Evolutionary conservation across 345 rosid genomes (phyloP), one percentile per base, ranked within the genome.

Genomic region (Camelina neglecta): DNA sequence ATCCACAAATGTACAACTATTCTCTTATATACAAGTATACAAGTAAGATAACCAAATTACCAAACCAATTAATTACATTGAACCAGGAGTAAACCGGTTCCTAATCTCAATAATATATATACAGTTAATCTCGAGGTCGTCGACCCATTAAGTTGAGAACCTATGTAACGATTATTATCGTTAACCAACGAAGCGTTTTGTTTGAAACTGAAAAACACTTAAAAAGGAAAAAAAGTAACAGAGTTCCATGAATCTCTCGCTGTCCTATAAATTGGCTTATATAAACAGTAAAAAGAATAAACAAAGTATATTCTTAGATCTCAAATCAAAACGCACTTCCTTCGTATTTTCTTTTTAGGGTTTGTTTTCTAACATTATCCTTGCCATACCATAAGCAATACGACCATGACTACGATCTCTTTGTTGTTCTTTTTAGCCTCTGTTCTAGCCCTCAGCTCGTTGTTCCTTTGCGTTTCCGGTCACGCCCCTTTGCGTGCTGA

Each of bases 371-470:
- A n/a, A 49, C 39, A 48, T 59, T 47, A 36, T 2, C 33, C 56
- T 73, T 64, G 48, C 24, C 64, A 65, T 23, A 55, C 24, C 64
- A 65, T 23, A 55, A 65, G 33, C 51, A 66, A 38, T 67, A 38
- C 68, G 67, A 38, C 78, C 60, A 75, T 75, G 79, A 62, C 79
- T 26, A 75, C 45, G 50, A 26, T 67, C 44, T 75, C 73, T 75
- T 54, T 49, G 45, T 67, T 75, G 47, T 59, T 59, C 29, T 75
- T 67, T 59, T 59, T 67, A 58, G 54, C 79, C 61, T 59, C 38
- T 54, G n/a, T 26, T 75, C 60, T 75, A 20, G 11, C 12, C n/a
- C 44, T 75, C 38, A 33, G 60, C 13, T 75, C 60, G 58, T 23
- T 66, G 67, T 74, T 48, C 53, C 42, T 74, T 74, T 11, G 60